Evolutionary conservation across 371 early-diverging fungal genomes (phyloP), one percentile per base, ranked within the genome.

Genomic region (Gilbertella persicaria): DNA sequence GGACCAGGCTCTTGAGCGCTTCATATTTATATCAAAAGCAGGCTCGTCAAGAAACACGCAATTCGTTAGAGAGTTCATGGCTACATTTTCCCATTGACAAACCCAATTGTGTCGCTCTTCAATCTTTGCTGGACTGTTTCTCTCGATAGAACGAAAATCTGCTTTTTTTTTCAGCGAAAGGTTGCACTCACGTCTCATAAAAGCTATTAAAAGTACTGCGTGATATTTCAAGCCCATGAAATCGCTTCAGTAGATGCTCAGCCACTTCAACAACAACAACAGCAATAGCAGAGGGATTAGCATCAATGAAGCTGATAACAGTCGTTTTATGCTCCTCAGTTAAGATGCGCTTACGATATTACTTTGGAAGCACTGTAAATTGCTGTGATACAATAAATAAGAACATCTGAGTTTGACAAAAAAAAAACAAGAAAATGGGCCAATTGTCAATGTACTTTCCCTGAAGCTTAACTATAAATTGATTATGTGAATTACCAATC

Each of bases 91-190:
- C 41, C 46, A 55, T 36, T 36, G 43, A 53, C 45, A 24, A 44
- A 44, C 45, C 45, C 45, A 43, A 53, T 53, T 24, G 21, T 42
- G 40, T 12, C 42, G 16, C 52, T 51, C 52, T 21, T 51, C 52
- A 29, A 51, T 42, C 52, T 51, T 51, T 41, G 30, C 35, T 42
- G 43, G 35, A 33, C 52, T 43, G 33, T 51, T 41, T 30, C 52
- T 51, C 23, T 43, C 52, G 23, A 51, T 30, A 51, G 43, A 51
- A 45, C 46, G 54, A 26, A 44, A 53, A n/a, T 45, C 35, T 35
- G 46, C 54, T n/a, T n/a, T n/a, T 38, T 53, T 53, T 45, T 53
- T 53, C 54, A 53, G 29, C 40, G 39, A 53, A 53, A 53, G 54
- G 46, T 45, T 53, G 39, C 54, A 53, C 28, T 36, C 39, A 35